A percentile compares a stretch with the other conserved stretches of the same genome.
These are phyloP conservation scores for Zoysia pacifica DNA, from an alignment of 176 grass and related monocot genomes.

Conservation along the genomic window DNA sequence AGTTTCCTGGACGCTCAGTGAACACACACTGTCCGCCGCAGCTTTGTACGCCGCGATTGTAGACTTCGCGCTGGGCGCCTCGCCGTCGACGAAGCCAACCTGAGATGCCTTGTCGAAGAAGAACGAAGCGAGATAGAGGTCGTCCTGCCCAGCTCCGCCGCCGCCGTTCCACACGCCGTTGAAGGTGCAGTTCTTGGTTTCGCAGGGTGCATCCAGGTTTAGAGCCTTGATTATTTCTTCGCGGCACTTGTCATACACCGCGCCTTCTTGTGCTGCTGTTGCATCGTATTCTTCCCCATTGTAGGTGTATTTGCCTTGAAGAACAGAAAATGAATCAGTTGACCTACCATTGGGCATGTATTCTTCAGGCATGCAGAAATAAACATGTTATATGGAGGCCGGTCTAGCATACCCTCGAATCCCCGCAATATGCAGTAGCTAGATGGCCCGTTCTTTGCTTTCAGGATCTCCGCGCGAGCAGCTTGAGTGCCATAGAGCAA, in stretches of 20 bases:
- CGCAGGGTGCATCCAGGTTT: constrained; percentile 15
- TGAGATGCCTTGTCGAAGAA: neutral
- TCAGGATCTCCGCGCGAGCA: constrained; percentile 46
- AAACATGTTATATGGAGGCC: too few relatives aligned
- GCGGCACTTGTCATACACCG: neutral
- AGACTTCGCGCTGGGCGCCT: neutral
- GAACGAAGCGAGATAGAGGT: constrained; percentile 2
- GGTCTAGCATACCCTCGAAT: constrained; percentile 32
- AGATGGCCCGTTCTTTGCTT: constrained; percentile 28
- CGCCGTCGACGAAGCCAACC: constrained; percentile 1
- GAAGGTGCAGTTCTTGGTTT: constrained; percentile 38
- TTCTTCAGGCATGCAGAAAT: too few relatives aligned
- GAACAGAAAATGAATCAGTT: neutral
- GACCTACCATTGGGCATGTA: too few relatives aligned
- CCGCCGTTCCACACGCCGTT: constrained; percentile 41
- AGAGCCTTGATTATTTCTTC: constrained; percentile 10
- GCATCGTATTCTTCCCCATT: constrained; percentile 6
- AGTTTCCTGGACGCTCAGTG: neutral
- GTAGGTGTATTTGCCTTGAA: constrained; percentile 20
- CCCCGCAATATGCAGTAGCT: constrained; percentile 59
- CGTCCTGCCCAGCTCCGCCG: constrained; percentile 35
- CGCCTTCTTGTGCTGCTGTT: neutral
- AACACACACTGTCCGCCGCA: constrained; percentile 12
- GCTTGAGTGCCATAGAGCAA: constrained; percentile 51
- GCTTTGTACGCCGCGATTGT: neutral